Evolutionary conservation across 495 filamentous ascomycete genomes (phyloP), one percentile per base, ranked within the genome.

Genomic region (Hypoxylon perforatum): DNA sequence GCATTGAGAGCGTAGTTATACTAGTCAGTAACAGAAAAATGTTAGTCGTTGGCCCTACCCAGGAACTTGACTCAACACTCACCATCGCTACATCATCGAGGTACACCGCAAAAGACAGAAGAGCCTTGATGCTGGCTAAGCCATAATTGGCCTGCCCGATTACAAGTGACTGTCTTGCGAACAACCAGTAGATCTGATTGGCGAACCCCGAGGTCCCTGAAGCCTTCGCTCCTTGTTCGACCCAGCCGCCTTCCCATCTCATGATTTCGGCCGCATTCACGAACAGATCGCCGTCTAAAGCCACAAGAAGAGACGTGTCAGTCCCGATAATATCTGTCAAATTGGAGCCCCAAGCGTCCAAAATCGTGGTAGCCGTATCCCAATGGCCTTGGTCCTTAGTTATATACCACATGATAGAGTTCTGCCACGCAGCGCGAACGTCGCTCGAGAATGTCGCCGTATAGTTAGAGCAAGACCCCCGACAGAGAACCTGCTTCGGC

Each of bases 381-480:
- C 74, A 77, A 48, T 78, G 73, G 12, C 52, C 56, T 28, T 75
- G 63, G 17, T 76, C 65, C 17, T 60, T 56, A 3, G 76, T 77
- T 38, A 80, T 78, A 44, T 78, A 76, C 76, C 76, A 78, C 76
- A 78, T 78, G 11, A 76, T 53, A 4, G 76, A 67, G 38, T 78
- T 77, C 41, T 78, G 76, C 30, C 61, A 78, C n/a, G 76, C 75
- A 3, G 76, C 75, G 21, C 74, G 57, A 0, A 63, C 65, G 48
- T 79, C 75, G 19, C 71, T 61, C 25, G 69, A 65, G 59, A 79
- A 77, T 0, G 70, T 65, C 1, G 70, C 64, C 1, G 71, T 70
- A 49, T 78, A 77, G 42, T 79, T 79, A 45, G 62, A 76, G 8
- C 64, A 42, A 6, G 41, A 12, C 0, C 77, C 77, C 5, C 77